These are phyloP conservation scores for Suhomyces taliae DNA, from an alignment of 1,139 yeast genomes.

Conservation along the genomic window DNA sequence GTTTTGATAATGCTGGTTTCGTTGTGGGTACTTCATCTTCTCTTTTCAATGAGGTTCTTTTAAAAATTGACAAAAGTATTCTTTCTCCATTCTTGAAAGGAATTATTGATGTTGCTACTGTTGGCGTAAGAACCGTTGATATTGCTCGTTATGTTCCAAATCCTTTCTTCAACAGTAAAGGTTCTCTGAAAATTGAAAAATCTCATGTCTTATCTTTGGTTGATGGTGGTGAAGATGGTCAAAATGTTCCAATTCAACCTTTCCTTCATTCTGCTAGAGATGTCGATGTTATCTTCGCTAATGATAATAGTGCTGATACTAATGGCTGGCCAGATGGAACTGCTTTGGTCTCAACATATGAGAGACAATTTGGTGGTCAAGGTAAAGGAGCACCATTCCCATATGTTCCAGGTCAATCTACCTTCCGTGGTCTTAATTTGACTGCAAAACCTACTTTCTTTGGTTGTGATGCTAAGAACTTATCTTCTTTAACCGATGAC, in stretches of 20 bases:
- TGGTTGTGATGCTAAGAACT: constrained; percentile 38
- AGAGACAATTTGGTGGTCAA: constrained; percentile 20
- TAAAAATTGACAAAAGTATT: constrained; percentile 15
- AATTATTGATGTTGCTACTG: neutral
- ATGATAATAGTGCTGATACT: constrained; percentile 18
- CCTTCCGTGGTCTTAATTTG: constrained; percentile 18
- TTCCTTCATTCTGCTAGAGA: constrained; percentile 18
- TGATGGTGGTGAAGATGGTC: constrained; percentile 25
- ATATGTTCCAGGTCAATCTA: constrained; percentile 20
- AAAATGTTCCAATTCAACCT: constrained; percentile 21
- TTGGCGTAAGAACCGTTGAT: constrained; percentile 4
- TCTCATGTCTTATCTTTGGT: constrained; percentile 17
- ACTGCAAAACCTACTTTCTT: constrained; percentile 25
- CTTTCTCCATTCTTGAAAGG: constrained; percentile 13
- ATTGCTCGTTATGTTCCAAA: constrained; percentile 21
- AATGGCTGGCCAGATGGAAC: constrained; percentile 21
- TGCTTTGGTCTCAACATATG: constrained; percentile 18
- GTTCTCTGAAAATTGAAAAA: constrained; percentile 9
- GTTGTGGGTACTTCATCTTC: constrained; percentile 23
- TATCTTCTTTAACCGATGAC: constrained; percentile 40
- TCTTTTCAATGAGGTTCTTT: constrained; percentile 32
- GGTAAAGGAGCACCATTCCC: constrained; percentile 31
- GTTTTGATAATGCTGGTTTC: constrained; percentile 24
- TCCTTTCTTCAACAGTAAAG: constrained; percentile 23
- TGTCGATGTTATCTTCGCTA: constrained; percentile 22